Evolutionary conservation across 352 stramenopile genomes (phyloP), one percentile per base, ranked within the genome.

Genomic region (Pythium myriotylum): DNA sequence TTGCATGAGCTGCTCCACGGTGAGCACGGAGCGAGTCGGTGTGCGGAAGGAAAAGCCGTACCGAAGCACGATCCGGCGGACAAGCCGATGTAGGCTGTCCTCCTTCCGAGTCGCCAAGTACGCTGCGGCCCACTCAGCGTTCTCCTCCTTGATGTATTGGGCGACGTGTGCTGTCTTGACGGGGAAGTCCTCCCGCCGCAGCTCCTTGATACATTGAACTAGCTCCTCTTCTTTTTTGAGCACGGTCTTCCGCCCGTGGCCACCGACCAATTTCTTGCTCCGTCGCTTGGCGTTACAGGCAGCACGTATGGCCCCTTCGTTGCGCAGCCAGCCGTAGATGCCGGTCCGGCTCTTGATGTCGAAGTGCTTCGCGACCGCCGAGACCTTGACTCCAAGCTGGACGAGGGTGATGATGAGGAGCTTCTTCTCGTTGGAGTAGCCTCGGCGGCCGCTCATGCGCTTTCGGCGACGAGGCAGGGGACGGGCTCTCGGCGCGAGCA

Each of bases 141-240:
- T 66, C 23, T 70, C 54, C 35, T 67, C 59, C 14, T 42, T 59
- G 22, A 68, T 22, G 35, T 67, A 67, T 8, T 53, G 52, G 37
- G 67, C 54, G 14, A 64, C 39, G 52, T 69, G 59, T 9, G 16
- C 47, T 1, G 53, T 60, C 29, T 64, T 73, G 13, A 69, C 48
- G 9, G 65, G 53, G 24, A 60, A 70, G 20, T 70, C 56, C 8
- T 73, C 60, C 23, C 62, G 54, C 1, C 60, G 43, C 24, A 73
- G 45, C 3, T 61, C 16, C 37, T 70, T 73, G 40, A 73, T 68
- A 54, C 56, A 76, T 49, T 69, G 55, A 14, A 67, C 39, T 1
- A 72, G 7, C 16, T 68, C 54, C 7, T 71, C 58, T 43, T 52
- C n/a, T 12, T 63, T 26, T 16, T 54, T 19, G 33, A 76, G 68